A percentile compares a stretch with the other conserved stretches of the same genome.
Conservation (phyloP, 192 early-diverging fungal species). For the Rhizophagus prolifer region DNA sequence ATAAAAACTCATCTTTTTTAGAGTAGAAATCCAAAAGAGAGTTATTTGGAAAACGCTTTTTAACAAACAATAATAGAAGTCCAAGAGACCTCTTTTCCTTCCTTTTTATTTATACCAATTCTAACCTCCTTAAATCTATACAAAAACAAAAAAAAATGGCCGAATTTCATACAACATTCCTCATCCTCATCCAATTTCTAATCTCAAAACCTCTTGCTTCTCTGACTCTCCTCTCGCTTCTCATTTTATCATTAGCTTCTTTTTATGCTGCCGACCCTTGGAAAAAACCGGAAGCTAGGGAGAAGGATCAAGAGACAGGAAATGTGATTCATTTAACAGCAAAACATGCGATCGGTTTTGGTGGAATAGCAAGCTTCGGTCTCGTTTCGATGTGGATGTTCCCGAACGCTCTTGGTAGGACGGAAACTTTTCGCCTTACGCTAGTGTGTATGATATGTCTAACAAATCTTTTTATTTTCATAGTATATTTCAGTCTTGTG, state of each 20-base stretch:
- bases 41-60: neutral
- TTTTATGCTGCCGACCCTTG: neutral
- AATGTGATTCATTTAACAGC: constrained; percentile 34
- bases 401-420: constrained; percentile 39
- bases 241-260: neutral
- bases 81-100: neutral
- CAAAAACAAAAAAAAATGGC: no score
- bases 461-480: neutral
- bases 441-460: neutral
- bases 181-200: neutral
- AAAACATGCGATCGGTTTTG: constrained; percentile 39
- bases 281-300: constrained; percentile 33
- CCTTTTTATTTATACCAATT: neutral
- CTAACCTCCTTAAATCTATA: neutral
- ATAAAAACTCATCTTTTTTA: neutral
- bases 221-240: neutral
- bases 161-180: neutral
- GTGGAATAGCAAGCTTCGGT: constrained; percentile 39
- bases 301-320: constrained; percentile 34
- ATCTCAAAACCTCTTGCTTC: neutral
- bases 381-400: no score
- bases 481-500: constrained; percentile 39
- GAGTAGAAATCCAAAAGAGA: neutral
- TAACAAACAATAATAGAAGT: neutral
- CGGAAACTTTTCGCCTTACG: neutral